Evolutionary conservation across 1,139 yeast species (phyloP).

Genomic region (Sugiyamaella neomexicana): DNA sequence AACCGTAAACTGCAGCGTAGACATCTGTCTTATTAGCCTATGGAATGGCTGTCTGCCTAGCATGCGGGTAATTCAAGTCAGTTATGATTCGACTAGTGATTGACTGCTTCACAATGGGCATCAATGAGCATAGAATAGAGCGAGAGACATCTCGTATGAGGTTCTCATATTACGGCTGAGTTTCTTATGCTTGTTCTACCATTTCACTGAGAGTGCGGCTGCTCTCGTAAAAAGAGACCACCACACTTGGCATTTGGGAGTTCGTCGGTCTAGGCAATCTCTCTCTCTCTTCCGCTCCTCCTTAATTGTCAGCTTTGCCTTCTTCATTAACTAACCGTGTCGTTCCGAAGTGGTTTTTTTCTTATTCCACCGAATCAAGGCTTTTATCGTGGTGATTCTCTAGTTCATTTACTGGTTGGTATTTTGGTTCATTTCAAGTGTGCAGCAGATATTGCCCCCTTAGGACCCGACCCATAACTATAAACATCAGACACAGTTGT

Average conservation of each 20-base stretch:
- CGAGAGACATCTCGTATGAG: background rate
- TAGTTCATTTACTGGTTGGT: background rate
- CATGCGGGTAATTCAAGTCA: background rate
- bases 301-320: background rate
- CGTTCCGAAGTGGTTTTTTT: background rate
- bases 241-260: conserved; percentile 14
- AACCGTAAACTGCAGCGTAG: conserved; percentile 15
- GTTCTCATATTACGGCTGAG: background rate
- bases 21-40: conserved; percentile 7
- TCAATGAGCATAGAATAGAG: background rate
- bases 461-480: background rate
- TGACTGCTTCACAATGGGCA: background rate
- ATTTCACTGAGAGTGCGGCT: background rate
- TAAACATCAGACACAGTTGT: background rate
- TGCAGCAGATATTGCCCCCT: background rate
- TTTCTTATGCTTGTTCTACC: background rate
- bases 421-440: background rate
- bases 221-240: no score
- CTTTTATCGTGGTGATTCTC: background rate
- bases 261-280: conserved; percentile 7
- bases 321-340: conserved; percentile 7
- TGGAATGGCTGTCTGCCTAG: background rate
- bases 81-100: background rate
- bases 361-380: background rate
- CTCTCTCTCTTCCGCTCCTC: background rate